Evolutionary conservation across 768 basidiomycete genomes (phyloP), one percentile per base, ranked within the genome.

Genomic region (Kwoniella pini): DNA sequence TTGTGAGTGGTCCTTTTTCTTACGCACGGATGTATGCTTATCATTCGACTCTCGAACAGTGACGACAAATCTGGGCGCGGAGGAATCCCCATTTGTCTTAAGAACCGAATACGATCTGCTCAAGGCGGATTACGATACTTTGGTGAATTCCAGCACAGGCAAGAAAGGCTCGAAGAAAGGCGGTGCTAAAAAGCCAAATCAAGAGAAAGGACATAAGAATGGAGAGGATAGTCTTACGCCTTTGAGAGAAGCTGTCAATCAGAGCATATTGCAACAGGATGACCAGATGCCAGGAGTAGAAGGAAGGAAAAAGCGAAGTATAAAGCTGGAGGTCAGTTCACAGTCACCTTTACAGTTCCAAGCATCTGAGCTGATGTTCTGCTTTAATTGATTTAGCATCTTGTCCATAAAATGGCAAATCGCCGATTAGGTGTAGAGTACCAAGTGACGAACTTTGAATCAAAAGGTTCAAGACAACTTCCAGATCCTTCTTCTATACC

Each of bases 321-420:
- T 72, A 27, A 67, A 65, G 36, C 63, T 72, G 7, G 70, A 72
- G 53, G 70, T 71, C 48, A 54, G 70, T 53, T 17, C 1, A n/a
- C n/a, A n/a, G n/a, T n/a, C n/a, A n/a, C n/a, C n/a, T n/a, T n/a
- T n/a, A n/a, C n/a, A n/a, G n/a, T n/a, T n/a, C n/a, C n/a, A n/a
- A n/a, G n/a, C n/a, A n/a, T n/a, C n/a, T n/a, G n/a, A n/a, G n/a
- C n/a, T n/a, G n/a, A n/a, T n/a, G n/a, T n/a, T n/a, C n/a, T n/a
- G n/a, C n/a, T n/a, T n/a, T n/a, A n/a, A n/a, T n/a, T n/a, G n/a
- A n/a, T 26, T 15, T 56, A 75, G 73, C 74, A 75, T 44, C 62
- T 75, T 19, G 69, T 75, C 1, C 74, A 75, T 40, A 57, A 72
- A 43, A 65, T 65, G 54, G 74, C 74, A 2, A 75, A 75, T 48